A percentile compares a stretch with the other conserved stretches of the same genome.
phyloP scores from a whole-genome alignment of 163 green algal genomes.

The Scenedesmus sp. region DNA sequence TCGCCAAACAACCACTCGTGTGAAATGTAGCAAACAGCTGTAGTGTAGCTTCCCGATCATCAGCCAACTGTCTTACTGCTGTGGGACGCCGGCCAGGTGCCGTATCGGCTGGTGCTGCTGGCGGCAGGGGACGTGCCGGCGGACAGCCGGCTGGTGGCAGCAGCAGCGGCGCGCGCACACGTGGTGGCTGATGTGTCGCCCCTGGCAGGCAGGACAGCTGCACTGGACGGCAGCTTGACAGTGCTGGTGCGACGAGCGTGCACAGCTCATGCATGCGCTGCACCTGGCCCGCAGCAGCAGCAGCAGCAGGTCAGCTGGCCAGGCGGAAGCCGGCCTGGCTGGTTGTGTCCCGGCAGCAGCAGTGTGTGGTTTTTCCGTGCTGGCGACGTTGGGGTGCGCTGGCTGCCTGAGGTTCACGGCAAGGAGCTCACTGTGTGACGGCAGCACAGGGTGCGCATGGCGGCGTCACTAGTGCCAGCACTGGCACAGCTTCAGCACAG shows the following conservation, averaged over 20 bases:
- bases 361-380: slow-evolving; percentile 50
- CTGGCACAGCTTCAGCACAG: no score
- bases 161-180: background rate
- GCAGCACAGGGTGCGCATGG: no score
- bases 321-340: background rate
- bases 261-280: background rate
- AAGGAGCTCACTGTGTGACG: slow-evolving; percentile 41
- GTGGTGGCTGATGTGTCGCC: slow-evolving; percentile 8
- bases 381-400: slow-evolving; percentile 37
- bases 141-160: slow-evolving; percentile 11
- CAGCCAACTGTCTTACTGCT: no score
- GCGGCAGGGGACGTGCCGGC: slow-evolving; percentile 28
- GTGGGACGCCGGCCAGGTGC: background rate
- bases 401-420: slow-evolving; percentile 47
- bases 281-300: slow-evolving; percentile 18
- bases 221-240: slow-evolving; percentile 40
- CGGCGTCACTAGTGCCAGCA: no score
- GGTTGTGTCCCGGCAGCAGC: slow-evolving; percentile 9
- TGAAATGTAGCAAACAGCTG: no score
- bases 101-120: slow-evolving; percentile 10
- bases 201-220: slow-evolving; percentile 51
- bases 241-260: background rate
- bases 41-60: no score
- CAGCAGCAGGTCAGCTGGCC: background rate
- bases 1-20: no score